Evolutionary conservation across 2,329 filamentous ascomycete genomes (phyloP).

Genomic region (Aureobasidium zeae): DNA sequence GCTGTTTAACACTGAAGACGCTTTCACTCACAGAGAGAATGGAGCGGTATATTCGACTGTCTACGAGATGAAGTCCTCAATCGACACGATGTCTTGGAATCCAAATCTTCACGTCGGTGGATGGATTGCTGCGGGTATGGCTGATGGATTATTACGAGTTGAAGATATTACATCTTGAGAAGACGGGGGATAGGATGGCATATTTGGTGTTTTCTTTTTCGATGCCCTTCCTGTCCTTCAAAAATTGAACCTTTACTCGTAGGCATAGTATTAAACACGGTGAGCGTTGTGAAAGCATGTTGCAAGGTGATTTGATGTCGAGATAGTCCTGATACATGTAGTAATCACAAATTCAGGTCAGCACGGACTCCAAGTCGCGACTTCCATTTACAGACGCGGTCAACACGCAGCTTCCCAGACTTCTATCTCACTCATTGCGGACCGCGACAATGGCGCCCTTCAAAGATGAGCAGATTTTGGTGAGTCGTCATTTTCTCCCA

Average conservation of each 20-base stretch:
- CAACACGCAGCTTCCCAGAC: conserved; percentile 2
- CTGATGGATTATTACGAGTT: conserved; percentile 39
- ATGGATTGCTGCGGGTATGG: conserved; percentile 44
- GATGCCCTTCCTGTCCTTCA: too few relatives aligned
- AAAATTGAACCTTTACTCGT: conserved; percentile 45
- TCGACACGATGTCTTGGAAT: conserved; percentile 42
- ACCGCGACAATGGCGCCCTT: conserved; percentile 32
- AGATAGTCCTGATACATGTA: too few relatives aligned
- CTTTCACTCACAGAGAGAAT: conserved; percentile 20
- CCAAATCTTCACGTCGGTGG: conserved; percentile 40
- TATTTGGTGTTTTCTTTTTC: neutral
- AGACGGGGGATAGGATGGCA: neutral
- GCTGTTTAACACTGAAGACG: conserved; percentile 20
- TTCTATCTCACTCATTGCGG: neutral
- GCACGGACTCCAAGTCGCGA: conserved; percentile 3
- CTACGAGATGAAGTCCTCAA: conserved; percentile 36
- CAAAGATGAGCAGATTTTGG: conserved; percentile 39
- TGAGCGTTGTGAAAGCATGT: too few relatives aligned
- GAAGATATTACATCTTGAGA: conserved; percentile 34
- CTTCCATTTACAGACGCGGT: conserved; percentile 12
- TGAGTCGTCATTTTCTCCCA: conserved; percentile 19
- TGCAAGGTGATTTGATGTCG: too few relatives aligned
- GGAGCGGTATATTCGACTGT: conserved; percentile 30
- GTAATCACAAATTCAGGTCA: too few relatives aligned
- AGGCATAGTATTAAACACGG: too few relatives aligned